Evolutionary conservation across 2,329 filamentous ascomycete species (phyloP).

Genomic region (Monascus ruber): DNA sequence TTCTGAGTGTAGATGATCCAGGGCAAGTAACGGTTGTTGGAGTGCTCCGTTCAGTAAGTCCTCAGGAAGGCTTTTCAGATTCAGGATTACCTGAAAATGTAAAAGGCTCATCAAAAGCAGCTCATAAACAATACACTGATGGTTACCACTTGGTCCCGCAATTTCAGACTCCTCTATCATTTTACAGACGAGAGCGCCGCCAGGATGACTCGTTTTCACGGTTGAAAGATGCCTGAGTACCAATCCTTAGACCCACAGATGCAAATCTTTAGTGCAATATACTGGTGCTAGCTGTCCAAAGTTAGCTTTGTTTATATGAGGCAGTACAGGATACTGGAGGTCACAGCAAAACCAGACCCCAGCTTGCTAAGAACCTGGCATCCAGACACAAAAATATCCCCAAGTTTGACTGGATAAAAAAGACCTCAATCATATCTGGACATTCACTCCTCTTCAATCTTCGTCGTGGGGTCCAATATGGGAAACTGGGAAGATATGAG

Average conservation of each 20-base stretch:
- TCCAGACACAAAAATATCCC: constrained; percentile 4
- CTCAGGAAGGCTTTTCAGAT: constrained; percentile 1
- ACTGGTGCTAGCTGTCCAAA: constrained; percentile 1
- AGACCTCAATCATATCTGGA: constrained; percentile 1
- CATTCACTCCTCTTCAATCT: constrained; percentile 4
- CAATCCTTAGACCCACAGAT: not conserved
- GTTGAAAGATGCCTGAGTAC: not conserved
- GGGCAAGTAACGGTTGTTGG: constrained; percentile 6
- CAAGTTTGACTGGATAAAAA: constrained; percentile 3
- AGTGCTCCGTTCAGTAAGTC: constrained; percentile 3
- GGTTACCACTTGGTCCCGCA: not conserved
- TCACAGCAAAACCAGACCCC: constrained; percentile 6
- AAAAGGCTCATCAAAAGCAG: constrained; percentile 3
- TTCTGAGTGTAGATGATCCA: constrained; percentile 13
- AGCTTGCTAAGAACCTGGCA: constrained; percentile 10
- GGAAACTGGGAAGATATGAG: constrained; percentile 1
- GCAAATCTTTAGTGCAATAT: constrained; percentile 3
- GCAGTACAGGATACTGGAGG: constrained; percentile 1
- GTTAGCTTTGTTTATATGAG: not conserved
- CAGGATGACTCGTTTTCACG: constrained; percentile 1
- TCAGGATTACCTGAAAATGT: constrained; percentile 3
- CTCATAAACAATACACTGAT: constrained; percentile 3
- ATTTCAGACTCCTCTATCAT: constrained; percentile 2
- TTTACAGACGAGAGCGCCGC: constrained; percentile 1
- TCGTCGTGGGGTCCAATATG: not conserved